Evolutionary conservation across 2,329 filamentous ascomycete genomes (phyloP).

Genomic region (Arthrinium phaeospermum): DNA sequence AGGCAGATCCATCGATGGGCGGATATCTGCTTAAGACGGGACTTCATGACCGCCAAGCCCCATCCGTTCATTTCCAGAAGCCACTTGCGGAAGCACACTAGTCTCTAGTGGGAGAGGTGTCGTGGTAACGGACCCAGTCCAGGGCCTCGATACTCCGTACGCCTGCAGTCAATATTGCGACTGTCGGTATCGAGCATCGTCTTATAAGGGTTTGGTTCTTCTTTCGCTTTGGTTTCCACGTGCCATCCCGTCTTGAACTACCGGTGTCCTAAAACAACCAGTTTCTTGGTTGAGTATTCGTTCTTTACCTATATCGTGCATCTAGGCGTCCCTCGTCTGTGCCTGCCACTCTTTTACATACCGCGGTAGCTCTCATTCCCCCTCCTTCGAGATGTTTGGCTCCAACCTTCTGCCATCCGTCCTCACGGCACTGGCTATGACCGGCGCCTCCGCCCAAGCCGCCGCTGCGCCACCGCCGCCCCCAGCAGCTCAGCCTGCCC

Average conservation of each 20-base stretch:
- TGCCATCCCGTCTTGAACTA: not conserved
- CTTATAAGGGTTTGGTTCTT: not conserved
- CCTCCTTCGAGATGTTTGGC: not conserved
- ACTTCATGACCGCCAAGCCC: not conserved
- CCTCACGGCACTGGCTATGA: not conserved
- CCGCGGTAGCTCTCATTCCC: not conserved
- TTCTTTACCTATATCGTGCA: not conserved
- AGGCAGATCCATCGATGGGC: not conserved
- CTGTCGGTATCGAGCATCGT: not conserved
- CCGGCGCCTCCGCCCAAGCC: not conserved
- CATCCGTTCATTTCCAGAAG: not conserved
- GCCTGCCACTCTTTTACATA: not conserved
- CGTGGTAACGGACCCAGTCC: not conserved
- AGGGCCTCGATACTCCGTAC: not conserved
- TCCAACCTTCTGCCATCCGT: constrained; percentile 6
- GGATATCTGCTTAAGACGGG: not conserved
- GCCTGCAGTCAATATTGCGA: not conserved
- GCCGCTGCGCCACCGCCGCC: constrained; percentile 4
- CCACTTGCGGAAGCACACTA: not conserved
- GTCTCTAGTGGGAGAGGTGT: not conserved
- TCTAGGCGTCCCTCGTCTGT: not conserved
- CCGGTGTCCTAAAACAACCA: not conserved
- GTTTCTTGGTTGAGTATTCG: constrained; percentile 3
- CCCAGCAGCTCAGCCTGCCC: constrained; percentile 11
- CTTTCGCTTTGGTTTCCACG: not conserved